Evolutionary conservation across 2,329 filamentous ascomycete species (phyloP).

Genomic region (Fusarium acutatum): DNA sequence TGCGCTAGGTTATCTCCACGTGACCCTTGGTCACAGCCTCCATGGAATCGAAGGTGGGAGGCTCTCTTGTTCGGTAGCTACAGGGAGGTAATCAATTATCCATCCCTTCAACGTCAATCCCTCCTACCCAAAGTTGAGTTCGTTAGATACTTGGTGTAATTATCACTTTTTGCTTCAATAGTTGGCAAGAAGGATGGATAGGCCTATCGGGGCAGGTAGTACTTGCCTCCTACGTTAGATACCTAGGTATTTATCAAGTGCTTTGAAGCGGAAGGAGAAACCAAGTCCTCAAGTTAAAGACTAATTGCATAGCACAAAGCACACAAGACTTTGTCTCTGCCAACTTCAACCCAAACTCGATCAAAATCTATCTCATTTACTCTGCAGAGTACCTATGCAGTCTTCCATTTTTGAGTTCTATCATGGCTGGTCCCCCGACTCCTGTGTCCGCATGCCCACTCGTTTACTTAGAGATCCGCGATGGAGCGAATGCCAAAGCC

Average conservation of each 20-base stretch:
- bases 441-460: conserved; percentile 46
- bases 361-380: neutral
- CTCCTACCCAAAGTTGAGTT: neutral
- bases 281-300: neutral
- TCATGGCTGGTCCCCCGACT: conserved; percentile 42
- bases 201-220: neutral
- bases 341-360: no score
- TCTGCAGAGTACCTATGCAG: neutral
- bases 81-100: conserved; percentile 1
- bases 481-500: conserved; percentile 26
- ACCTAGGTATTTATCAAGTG: neutral
- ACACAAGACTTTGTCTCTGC: neutral
- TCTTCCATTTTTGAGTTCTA: neutral
- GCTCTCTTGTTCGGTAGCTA: neutral
- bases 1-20: conserved; percentile 24
- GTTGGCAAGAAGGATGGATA: neutral
- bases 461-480: conserved; percentile 42
- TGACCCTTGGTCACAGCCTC: neutral
- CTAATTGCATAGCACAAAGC: neutral
- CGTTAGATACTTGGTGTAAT: neutral
- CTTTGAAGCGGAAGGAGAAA: neutral
- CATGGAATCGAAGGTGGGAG: neutral
- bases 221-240: neutral
- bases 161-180: neutral
- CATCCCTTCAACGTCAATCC: conserved; percentile 27